phyloP scores from a whole-genome alignment of 2,329 filamentous ascomycete genomes.

The Cephalotrichum gorgonifer region DNA sequence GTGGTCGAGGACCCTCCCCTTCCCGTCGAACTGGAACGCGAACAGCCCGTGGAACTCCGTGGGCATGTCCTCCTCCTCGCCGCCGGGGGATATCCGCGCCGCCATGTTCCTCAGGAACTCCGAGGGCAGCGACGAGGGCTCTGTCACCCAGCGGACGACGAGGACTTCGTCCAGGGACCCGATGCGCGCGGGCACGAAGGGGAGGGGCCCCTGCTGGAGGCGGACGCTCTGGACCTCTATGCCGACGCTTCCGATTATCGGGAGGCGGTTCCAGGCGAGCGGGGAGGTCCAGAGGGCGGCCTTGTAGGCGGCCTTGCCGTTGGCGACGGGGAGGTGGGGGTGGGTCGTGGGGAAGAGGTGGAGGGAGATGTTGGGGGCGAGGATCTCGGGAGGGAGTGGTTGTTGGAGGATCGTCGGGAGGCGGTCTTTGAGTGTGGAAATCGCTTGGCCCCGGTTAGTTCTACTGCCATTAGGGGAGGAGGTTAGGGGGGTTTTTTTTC shows the following conservation, averaged over 20 bases:
- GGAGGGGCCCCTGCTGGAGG: constrained; percentile 55
- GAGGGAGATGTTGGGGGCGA: constrained; percentile 63
- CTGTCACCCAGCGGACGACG: constrained; percentile 65
- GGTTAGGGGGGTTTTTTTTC: not conserved
- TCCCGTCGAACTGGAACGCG: constrained; percentile 86
- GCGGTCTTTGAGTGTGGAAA: constrained; percentile 54
- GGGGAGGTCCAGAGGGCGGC: constrained; percentile 94
- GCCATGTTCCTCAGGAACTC: constrained; percentile 7
- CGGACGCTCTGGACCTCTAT: constrained; percentile 83
- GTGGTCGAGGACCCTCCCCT: constrained; percentile 76
- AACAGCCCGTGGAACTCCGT: constrained; percentile 86
- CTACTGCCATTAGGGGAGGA: too few species aligned
- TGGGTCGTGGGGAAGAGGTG: constrained; percentile 68
- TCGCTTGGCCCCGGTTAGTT: constrained; percentile 29
- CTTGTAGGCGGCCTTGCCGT: constrained; percentile 80
- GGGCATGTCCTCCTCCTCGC: constrained; percentile 23
- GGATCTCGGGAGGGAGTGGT: constrained; percentile 62
- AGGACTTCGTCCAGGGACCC: constrained; percentile 65
- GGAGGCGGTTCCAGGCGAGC: constrained; percentile 88
- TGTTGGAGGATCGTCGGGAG: constrained; percentile 58
- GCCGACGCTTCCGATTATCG: constrained; percentile 80
- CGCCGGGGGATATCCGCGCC: constrained; percentile 15
- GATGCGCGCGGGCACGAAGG: constrained; percentile 34
- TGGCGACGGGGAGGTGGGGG: constrained; percentile 83
- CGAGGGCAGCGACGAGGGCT: not conserved